A percentile compares a stretch with the other conserved stretches of the same genome.
Conservation (phyloP, 2,329 filamentous ascomycete species). For the Colletotrichum falcatum region DNA sequence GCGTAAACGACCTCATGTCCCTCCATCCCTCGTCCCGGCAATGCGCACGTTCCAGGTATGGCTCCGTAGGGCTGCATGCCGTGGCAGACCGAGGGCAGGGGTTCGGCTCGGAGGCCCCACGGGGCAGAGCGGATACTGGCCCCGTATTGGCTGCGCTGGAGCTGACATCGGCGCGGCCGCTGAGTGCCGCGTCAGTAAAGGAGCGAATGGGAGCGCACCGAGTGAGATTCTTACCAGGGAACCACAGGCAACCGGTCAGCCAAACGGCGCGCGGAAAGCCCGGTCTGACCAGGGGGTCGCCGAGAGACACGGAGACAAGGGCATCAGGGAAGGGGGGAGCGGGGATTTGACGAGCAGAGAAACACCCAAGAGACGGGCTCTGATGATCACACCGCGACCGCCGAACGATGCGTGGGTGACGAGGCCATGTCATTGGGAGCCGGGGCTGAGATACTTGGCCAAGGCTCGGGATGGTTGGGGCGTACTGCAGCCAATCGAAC, state of each 20-base stretch:
- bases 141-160: slow-evolving; percentile 30
- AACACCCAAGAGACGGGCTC: slow-evolving; percentile 8
- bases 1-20: slow-evolving; percentile 23
- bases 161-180: slow-evolving; percentile 33
- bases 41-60: slow-evolving; percentile 13
- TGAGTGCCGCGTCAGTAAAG: slow-evolving; percentile 34
- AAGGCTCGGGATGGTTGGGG: slow-evolving; percentile 6
- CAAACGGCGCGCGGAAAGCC: slow-evolving; percentile 37
- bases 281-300: slow-evolving; percentile 24
- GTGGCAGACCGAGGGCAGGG: slow-evolving; percentile 38
- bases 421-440: slow-evolving; percentile 31
- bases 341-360: slow-evolving; percentile 1
- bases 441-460: neutral
- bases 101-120: slow-evolving; percentile 37
- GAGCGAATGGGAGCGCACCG: slow-evolving; percentile 35
- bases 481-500: slow-evolving; percentile 35
- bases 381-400: slow-evolving; percentile 29
- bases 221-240: slow-evolving; percentile 24
- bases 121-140: slow-evolving; percentile 18
- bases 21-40: slow-evolving; percentile 6
- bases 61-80: slow-evolving; percentile 40
- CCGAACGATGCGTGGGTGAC: slow-evolving; percentile 29
- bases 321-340: neutral
- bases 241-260: slow-evolving; percentile 32
- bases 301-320: slow-evolving; percentile 22